Base-by-base conservation (phyloP, 2,329 filamentous ascomycete genomes). In the Trichoderma hamatum region DNA sequence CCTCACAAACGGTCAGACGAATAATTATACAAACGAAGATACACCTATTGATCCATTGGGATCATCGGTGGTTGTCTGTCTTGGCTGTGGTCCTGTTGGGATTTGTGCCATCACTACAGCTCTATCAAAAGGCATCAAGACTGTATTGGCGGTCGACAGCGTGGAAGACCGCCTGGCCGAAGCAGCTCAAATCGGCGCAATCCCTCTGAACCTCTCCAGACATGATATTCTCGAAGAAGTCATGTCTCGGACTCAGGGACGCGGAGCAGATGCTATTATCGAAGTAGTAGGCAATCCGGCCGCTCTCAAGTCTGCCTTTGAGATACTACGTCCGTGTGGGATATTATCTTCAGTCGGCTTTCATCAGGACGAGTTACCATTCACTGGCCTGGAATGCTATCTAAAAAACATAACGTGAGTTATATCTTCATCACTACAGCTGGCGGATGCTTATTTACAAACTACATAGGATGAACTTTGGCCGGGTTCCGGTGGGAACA, bases 41-140 rank as follows among this genome's bases (percentile, higher is more conserved):
- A 11, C 13, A 39, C 9, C 32, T 14, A 14, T 36, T 64, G n/a
- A n/a, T 39, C 11, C 49, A 39, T 24, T 64, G 0, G 1, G 6
- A 16, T 55, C 61, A 2, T 36, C 61, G 6, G 61, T 64, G 4
- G 30, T 64, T 2, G 61, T 64, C 21, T 64, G 61, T 30, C 46
- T 64, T 7, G 61, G 61, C 26, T 64, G 61, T 21, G 61, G 61
- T 1, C 61, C 61, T 28, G 61, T 64, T 26, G 61, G 61, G 3
- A 52, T 64, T 21, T 64, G 61, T 43, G 61, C 61, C 43, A 64
- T 64, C 39, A 32, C 51, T 30, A 64, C 61, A 9, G 61, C 61
- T 14, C 21, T 43, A 28, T 52, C 61, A 39, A 64, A 55, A 14
- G 61, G 49, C 3, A 55, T 64, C 19, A 24, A 43, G 21, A 64